phyloP scores from a whole-genome alignment of 768 basidiomycete species.

The Kondoa subrosea region DNA sequence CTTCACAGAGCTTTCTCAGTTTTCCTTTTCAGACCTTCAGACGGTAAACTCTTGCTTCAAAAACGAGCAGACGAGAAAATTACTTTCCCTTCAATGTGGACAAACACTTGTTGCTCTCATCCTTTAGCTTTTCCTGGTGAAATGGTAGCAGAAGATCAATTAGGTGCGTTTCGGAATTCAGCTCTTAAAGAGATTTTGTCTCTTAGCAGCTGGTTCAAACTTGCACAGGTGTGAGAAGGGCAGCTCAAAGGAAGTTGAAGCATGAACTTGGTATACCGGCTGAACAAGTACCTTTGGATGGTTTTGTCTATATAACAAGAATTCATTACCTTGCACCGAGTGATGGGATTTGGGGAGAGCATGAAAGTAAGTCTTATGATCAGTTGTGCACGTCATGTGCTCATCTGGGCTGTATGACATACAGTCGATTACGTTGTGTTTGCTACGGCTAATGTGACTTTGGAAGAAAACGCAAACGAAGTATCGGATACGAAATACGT shows the following conservation, averaged over 20 bases:
- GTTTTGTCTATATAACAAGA: constrained; percentile 84
- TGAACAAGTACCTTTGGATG: constrained; percentile 55
- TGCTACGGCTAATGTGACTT: constrained; percentile 68
- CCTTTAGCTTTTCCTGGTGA: constrained; percentile 36
- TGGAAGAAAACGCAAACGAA: constrained; percentile 70
- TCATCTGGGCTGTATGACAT: constrained; percentile 5
- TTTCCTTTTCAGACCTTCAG: constrained; percentile 84
- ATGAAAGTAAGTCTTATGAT: constrained; percentile 54
- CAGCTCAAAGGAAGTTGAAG: constrained; percentile 87
- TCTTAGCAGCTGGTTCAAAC: too few species aligned
- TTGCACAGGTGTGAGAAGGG: constrained; percentile 66
- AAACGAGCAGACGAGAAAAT: constrained; percentile 96
- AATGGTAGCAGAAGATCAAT: constrained; percentile 62
- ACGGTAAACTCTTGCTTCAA: constrained; percentile 83
- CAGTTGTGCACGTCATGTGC: constrained; percentile 3
- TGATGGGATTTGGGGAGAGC: constrained; percentile 87
- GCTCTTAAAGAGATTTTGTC: too few species aligned
- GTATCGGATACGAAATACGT: constrained; percentile 84
- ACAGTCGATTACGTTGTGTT: constrained; percentile 96
- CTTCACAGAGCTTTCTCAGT: constrained; percentile 96
- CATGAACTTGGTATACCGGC: constrained; percentile 88
- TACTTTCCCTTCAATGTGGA: constrained; percentile 99
- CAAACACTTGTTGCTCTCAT: constrained; percentile 60
- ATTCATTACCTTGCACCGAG: constrained; percentile 97
- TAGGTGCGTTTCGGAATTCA: constrained; percentile 34